Conservation (phyloP, 148 eudicot species). For the Fagopyrum homotropicum region DNA sequence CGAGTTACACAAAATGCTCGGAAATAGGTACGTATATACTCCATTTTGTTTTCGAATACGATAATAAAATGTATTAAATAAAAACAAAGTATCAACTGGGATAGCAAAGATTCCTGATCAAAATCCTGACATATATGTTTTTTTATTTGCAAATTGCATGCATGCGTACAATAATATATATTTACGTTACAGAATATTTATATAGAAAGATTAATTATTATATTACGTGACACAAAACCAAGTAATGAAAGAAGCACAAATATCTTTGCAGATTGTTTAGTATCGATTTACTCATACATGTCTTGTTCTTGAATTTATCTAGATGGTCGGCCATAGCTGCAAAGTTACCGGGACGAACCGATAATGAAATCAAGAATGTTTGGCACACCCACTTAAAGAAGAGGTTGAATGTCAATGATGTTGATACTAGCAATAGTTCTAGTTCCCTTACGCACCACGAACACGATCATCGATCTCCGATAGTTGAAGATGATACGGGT, state of each 20-base stretch:
- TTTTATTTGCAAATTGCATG: background rate
- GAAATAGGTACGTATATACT: conserved; percentile 42
- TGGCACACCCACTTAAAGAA: conserved; percentile 81
- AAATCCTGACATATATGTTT: background rate
- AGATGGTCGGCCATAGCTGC: conserved; percentile 89
- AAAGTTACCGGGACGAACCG: conserved; percentile 62
- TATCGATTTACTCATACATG: background rate
- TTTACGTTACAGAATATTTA: background rate
- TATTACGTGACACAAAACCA: background rate
- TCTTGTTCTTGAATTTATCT: background rate
- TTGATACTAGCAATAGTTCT: background rate
- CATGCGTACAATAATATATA: background rate
- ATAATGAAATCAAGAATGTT: conserved; percentile 76
- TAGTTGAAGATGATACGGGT: background rate
- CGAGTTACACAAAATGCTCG: conserved; percentile 46
- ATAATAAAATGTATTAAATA: background rate
- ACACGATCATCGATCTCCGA: background rate
- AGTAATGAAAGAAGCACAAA: background rate
- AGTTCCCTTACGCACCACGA: background rate
- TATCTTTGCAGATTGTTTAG: background rate
- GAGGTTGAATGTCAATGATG: conserved; percentile 19
- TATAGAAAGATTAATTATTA: background rate
- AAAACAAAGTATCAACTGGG: background rate
- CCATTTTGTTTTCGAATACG: background rate
- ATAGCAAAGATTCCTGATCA: conserved; percentile 5